Evolutionary conservation across 2,329 filamentous ascomycete genomes (phyloP).

Genomic region (Chaetomiaceae sp.): DNA sequence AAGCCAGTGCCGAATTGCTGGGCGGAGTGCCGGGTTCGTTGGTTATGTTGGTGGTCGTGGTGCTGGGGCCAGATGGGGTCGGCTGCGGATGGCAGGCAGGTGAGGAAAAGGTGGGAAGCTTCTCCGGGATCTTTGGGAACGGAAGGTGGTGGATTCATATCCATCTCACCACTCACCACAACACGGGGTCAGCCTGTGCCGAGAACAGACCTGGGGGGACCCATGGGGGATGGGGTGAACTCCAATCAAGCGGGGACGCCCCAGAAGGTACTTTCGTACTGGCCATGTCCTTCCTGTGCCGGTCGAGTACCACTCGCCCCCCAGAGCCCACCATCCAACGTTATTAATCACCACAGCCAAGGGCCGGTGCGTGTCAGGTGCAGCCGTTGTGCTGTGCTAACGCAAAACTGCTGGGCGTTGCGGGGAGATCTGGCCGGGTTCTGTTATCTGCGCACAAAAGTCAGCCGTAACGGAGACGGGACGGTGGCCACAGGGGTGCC

Average conservation of each 20-base stretch:
- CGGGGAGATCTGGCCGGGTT: slow-evolving; percentile 11
- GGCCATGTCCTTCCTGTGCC: background rate
- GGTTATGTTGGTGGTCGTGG: background rate
- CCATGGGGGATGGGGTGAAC: no score
- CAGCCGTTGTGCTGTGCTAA: slow-evolving; percentile 4
- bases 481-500: slow-evolving; percentile 18
- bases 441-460: slow-evolving; percentile 7
- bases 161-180: no score
- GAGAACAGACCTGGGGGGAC: background rate
- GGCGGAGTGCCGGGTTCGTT: background rate
- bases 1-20: slow-evolving; percentile 3
- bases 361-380: slow-evolving; percentile 10
- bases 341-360: slow-evolving; percentile 4
- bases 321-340: background rate
- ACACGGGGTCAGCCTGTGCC: slow-evolving; percentile 17
- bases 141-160: slow-evolving; percentile 25
- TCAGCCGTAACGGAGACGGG: slow-evolving; percentile 22
- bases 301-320: slow-evolving; percentile 1
- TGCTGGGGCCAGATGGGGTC: background rate
- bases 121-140: slow-evolving; percentile 25
- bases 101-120: slow-evolving; percentile 16
- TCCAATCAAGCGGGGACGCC: slow-evolving; percentile 1
- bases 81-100: background rate
- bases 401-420: slow-evolving; percentile 6
- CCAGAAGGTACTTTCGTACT: background rate